These are phyloP conservation scores for Aspergillus felis DNA, from an alignment of 2,329 filamentous ascomycete species.

Conservation along the genomic window DNA sequence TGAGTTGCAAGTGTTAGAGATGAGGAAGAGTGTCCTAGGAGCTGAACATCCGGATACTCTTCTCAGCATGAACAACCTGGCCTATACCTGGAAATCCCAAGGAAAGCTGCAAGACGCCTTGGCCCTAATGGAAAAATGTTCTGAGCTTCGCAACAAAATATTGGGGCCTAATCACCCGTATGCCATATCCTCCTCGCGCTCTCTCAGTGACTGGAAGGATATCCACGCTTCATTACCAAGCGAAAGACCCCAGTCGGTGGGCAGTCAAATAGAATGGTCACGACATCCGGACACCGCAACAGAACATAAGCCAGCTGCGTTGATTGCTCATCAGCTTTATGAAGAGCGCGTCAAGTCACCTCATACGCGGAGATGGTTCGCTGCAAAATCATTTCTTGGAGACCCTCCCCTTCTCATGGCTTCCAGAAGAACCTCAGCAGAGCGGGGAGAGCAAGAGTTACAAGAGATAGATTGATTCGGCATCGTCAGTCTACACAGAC, in stretches of 20 bases:
- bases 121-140: constrained; percentile 1
- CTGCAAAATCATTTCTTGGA: neutral
- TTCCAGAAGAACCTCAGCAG: neutral
- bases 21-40: constrained; percentile 12
- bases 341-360: neutral
- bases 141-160: neutral
- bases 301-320: neutral
- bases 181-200: neutral
- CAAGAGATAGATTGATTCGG: neutral
- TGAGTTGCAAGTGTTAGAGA: constrained; percentile 13
- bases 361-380: neutral
- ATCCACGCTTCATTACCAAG: neutral
- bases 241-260: neutral
- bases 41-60: constrained; percentile 6
- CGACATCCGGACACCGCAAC: neutral
- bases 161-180: neutral
- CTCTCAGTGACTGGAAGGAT: neutral
- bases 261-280: neutral
- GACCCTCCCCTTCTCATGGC: neutral
- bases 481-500: neutral
- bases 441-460: neutral
- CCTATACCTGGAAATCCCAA: neutral
- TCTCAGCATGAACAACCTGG: neutral
- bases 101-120: neutral
- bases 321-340: neutral